Conservation (phyloP, 1,284 basidiomycete genomes). For the Cystobasidium slooffiae region DNA sequence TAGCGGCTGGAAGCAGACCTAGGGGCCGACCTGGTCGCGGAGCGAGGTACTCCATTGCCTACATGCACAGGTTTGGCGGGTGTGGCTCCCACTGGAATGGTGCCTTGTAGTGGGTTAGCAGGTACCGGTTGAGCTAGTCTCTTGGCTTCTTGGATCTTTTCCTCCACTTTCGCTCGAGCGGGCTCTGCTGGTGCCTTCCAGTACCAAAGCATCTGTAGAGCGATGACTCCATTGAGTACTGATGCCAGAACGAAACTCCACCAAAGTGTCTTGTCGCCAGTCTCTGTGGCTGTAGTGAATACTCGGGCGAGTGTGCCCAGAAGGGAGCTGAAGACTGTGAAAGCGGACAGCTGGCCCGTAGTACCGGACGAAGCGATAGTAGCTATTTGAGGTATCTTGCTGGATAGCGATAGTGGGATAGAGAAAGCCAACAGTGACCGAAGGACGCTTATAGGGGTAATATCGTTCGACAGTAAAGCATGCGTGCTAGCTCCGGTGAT, state of each 20-base stretch:
- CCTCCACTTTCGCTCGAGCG: slow-evolving; percentile 23
- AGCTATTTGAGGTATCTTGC: slow-evolving; percentile 83
- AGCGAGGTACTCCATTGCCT: slow-evolving; percentile 15
- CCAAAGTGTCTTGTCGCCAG: slow-evolving; percentile 75
- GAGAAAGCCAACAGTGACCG: slow-evolving; percentile 62
- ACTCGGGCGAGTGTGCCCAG: slow-evolving; percentile 82
- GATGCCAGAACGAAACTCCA: slow-evolving; percentile 81
- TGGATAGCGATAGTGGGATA: slow-evolving; percentile 79
- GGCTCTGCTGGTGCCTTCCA: slow-evolving; percentile 36
- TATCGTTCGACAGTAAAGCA: slow-evolving; percentile 56
- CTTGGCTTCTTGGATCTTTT: slow-evolving; percentile 29
- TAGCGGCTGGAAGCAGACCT: slow-evolving; percentile 32
- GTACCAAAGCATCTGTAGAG: slow-evolving; percentile 75
- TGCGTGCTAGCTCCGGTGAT: slow-evolving; percentile 59
- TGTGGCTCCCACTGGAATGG: slow-evolving; percentile 30
- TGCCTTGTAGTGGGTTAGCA: slow-evolving; percentile 25
- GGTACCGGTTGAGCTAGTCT: slow-evolving; percentile 22
- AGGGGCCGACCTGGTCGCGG: slow-evolving; percentile 15
- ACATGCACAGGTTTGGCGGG: slow-evolving; percentile 31
- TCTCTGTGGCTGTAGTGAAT: slow-evolving; percentile 85
- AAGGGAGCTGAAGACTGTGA: slow-evolving; percentile 81
- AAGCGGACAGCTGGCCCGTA: slow-evolving; percentile 87
- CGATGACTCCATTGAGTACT: slow-evolving; percentile 75
- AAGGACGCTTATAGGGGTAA: slow-evolving; percentile 65
- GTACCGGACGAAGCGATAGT: slow-evolving; percentile 73